These are phyloP conservation scores for Candida yuanshanica DNA, from an alignment of 805 yeast genomes.

Conservation along the genomic window DNA sequence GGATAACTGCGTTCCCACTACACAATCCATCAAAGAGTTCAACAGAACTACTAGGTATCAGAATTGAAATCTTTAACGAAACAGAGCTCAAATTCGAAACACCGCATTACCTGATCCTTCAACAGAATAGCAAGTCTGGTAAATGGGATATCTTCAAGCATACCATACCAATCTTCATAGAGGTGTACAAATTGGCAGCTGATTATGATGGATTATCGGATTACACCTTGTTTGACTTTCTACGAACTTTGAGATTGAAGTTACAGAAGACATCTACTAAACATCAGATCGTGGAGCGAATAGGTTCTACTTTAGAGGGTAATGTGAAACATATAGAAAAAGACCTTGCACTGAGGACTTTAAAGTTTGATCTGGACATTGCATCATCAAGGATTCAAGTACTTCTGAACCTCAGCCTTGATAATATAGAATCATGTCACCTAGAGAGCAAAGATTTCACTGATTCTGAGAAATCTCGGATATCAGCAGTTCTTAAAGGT, in stretches of 20 bases:
- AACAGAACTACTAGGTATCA: constrained; percentile 27
- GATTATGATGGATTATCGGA: constrained; percentile 17
- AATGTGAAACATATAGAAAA: constrained; percentile 15
- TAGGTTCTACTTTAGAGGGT: constrained; percentile 3
- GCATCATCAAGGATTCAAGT: constrained; percentile 9
- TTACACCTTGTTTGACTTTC: constrained; percentile 9
- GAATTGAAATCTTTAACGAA: constrained; percentile 34
- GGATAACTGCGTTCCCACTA: constrained; percentile 34
- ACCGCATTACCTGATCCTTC: constrained; percentile 32
- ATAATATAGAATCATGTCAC: constrained; percentile 12
- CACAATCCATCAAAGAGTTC: constrained; percentile 8
- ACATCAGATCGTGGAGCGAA: constrained; percentile 17
- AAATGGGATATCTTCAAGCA: constrained; percentile 32
- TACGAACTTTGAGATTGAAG: constrained; percentile 9
- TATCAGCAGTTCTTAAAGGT: constrained; percentile 18
- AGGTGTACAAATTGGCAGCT: constrained; percentile 11
- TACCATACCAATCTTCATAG: constrained; percentile 29
- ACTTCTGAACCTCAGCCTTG: constrained; percentile 11
- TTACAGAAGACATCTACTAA: constrained; percentile 15
- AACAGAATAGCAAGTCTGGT: constrained; percentile 20
- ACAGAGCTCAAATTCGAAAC: constrained; percentile 23
- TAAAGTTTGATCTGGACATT: constrained; percentile 13
- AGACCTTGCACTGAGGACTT: constrained; percentile 15
- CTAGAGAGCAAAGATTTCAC: constrained; percentile 15
- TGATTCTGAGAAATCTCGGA: constrained; percentile 17